These are phyloP conservation scores for cucumber (Cucumis sativus) DNA, from an alignment of 306 rosid species.

Conservation along the genomic window Cucumber_9930_V3 NC_026658.2:22847001-22847500, in stretches of 20 bases:
- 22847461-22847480: constrained; percentile 75
- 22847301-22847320: neutral
- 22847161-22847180: constrained; percentile 69
- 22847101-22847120: constrained; percentile 14
- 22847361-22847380: constrained; percentile 73
- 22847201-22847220: neutral
- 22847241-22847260: too few species aligned
- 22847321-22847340: neutral
- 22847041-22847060: neutral
- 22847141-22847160: constrained; percentile 59
- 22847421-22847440: constrained; percentile 80
- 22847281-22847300: too few species aligned
- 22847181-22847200: constrained; percentile 50
- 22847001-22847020: neutral
- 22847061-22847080: constrained; percentile 2
- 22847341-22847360: constrained; percentile 3
- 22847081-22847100: neutral
- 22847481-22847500: neutral
- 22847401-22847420: constrained; percentile 82
- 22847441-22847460: constrained; percentile 58
- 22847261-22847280: too few species aligned
- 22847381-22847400: constrained; percentile 61
- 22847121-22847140: constrained; percentile 65
- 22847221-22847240: neutral
- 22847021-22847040: neutral